These are phyloP conservation scores for Vigna reflexopilosa DNA, from an alignment of 306 rosid genomes.

Conservation along the genomic window DNA sequence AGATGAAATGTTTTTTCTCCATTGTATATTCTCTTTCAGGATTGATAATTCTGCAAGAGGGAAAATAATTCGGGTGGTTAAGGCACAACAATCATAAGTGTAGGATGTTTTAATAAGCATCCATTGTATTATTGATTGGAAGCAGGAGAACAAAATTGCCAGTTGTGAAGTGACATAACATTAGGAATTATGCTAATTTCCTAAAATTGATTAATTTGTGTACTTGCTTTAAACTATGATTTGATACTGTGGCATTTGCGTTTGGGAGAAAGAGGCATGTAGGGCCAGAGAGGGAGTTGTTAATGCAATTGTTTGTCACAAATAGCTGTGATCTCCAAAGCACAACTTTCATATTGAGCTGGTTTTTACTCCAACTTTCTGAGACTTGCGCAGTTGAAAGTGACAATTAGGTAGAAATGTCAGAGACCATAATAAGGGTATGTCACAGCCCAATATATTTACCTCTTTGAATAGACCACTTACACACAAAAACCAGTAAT, in stretches of 20 bases:
- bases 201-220: slow-evolving; percentile 33
- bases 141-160: slow-evolving; percentile 49
- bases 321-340: slow-evolving; percentile 41
- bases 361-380: slow-evolving; percentile 45
- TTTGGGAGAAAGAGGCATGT: slow-evolving; percentile 46
- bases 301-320: slow-evolving; percentile 28
- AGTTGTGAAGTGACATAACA: slow-evolving; percentile 47
- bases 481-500: too few species aligned
- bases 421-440: slow-evolving; percentile 51
- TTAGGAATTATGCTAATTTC: slow-evolving; percentile 12
- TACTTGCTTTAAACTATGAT: neutral
- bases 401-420: slow-evolving; percentile 53
- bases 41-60: slow-evolving; percentile 21
- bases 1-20: slow-evolving; percentile 6
- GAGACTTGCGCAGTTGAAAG: slow-evolving; percentile 45
- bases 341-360: slow-evolving; percentile 43
- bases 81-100: slow-evolving; percentile 43
- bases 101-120: slow-evolving; percentile 36
- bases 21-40: slow-evolving; percentile 6
- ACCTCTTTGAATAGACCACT: too few species aligned
- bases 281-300: slow-evolving; percentile 45
- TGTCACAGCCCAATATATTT: neutral
- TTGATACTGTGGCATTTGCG: slow-evolving; percentile 33
- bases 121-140: slow-evolving; percentile 41
- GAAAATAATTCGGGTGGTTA: slow-evolving; percentile 41